Evolutionary conservation across 1,284 basidiomycete species (phyloP).

Genomic region (Ustilago cynodontis): DNA sequence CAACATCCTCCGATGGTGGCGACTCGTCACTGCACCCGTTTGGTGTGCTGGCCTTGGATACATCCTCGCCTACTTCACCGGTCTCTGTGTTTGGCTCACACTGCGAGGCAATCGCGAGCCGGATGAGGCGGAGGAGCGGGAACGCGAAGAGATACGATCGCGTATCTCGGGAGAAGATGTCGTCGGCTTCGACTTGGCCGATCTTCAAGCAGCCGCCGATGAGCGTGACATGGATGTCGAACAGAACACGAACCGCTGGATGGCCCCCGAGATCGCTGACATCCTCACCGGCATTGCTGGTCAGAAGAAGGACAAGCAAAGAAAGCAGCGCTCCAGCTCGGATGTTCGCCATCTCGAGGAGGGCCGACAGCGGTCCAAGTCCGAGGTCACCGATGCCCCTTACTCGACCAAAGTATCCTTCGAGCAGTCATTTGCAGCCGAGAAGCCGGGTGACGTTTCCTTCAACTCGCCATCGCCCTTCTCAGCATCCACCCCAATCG

Average conservation of each 20-base stretch:
- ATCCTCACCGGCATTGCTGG: conserved; percentile 41
- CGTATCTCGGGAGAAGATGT: conserved; percentile 50
- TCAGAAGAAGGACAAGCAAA: conserved; percentile 44
- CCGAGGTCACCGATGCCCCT: conserved; percentile 15
- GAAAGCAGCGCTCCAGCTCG: conserved; percentile 12
- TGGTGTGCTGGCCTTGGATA: conserved; percentile 61
- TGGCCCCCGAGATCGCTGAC: conserved; percentile 55
- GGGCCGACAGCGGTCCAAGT: conserved; percentile 18
- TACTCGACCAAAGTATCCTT: conserved; percentile 25
- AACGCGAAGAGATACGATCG: conserved; percentile 47
- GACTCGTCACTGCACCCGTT: conserved; percentile 48
- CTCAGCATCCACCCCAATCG: conserved; percentile 4
- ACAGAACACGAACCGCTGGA: conserved; percentile 37
- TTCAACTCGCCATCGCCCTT: conserved; percentile 2
- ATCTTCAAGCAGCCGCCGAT: conserved; percentile 42
- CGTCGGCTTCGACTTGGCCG: conserved; percentile 35
- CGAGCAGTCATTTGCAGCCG: conserved; percentile 8
- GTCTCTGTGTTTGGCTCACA: conserved; percentile 62
- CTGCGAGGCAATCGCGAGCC: conserved; percentile 58
- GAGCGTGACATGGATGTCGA: conserved; percentile 30
- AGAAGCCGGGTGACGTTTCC: conserved; percentile 13
- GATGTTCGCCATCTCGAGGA: conserved; percentile 23
- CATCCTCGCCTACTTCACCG: conserved; percentile 56
- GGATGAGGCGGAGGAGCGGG: conserved; percentile 50
- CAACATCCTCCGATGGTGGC: conserved; percentile 50